Base-by-base conservation (phyloP, 768 basidiomycete genomes). In the Boletus pseudo-olivaceus region DNA sequence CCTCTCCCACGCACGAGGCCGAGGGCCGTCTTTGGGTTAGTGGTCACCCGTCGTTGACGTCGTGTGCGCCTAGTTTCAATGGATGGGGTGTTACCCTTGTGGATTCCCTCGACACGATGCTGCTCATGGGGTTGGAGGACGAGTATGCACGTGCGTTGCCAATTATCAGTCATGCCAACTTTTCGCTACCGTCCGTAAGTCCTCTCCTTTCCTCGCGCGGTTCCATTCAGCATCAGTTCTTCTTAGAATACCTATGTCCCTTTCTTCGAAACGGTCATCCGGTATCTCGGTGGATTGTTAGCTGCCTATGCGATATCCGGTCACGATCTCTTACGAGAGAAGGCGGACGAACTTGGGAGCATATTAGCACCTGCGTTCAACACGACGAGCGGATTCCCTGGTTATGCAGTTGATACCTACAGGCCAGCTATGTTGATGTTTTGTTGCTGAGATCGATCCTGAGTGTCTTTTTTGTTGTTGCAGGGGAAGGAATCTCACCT, bases 261-360 rank as follows among this genome's bases (percentile, higher is more conserved):
- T 1, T 89, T 85, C 64, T 90, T 90, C 58, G 88, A 95, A 74
- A 94, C 91, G 0, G 82, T 87, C 27, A 96, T 96, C 57, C 83
- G 94, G 19, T 87, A 95, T 61, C 84, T 97, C 1, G 94, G 93
- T 3, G 94, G 94, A 4, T 70, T 95, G 7, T 78, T 95, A 5
- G 86, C 87, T 2, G 91, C 89, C 0, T 87, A 93, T 66, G 85
- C 93, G 3, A 73, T 97, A 7, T 83, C 88, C 0, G 75, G 79
- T 1, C 77, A 93, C 47, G 67, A 75, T 2, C 66, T 88, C 10
- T 78, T 90, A 41, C 78, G 93, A 23, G 67, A 75, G 8, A 82
- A 84, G 34, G 90, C 93, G 0, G 82, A 90, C 43, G 87, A 93
- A 51, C 81, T 98, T 10, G 93, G 81, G 0, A 73, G 75, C 15